These are phyloP conservation scores for Lepraria neglecta DNA, from an alignment of 495 filamentous ascomycete species.

Conservation along the genomic window DNA sequence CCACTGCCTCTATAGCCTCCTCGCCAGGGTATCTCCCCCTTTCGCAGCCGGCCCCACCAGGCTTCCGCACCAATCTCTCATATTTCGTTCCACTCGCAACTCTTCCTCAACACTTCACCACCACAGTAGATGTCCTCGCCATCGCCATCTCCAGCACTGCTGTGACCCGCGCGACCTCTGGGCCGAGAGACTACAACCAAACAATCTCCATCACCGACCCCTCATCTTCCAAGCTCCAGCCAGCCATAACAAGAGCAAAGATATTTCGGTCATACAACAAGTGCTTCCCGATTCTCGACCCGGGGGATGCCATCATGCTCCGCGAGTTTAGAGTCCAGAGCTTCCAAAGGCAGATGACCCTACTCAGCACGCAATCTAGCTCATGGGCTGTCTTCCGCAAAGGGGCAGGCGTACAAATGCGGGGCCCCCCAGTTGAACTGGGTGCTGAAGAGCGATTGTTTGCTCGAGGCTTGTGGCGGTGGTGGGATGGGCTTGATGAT, in stretches of 20 bases:
- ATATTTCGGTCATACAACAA: slow-evolving; percentile 69
- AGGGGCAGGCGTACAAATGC: slow-evolving; percentile 43
- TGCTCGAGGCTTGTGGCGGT: slow-evolving; percentile 47
- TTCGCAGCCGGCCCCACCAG: slow-evolving; percentile 32
- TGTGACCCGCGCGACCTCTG: slow-evolving; percentile 54
- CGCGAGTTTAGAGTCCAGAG: slow-evolving; percentile 62
- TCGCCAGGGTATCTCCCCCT: slow-evolving; percentile 19
- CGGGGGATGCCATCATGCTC: slow-evolving; percentile 72
- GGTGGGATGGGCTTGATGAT: slow-evolving; percentile 41
- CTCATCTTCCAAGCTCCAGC: slow-evolving; percentile 40
- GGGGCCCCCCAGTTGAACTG: slow-evolving; percentile 61
- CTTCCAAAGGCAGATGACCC: slow-evolving; percentile 40
- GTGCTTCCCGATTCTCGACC: slow-evolving; percentile 58
- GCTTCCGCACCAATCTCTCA: slow-evolving; percentile 55
- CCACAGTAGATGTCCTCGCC: slow-evolving; percentile 59
- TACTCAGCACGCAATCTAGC: slow-evolving; percentile 45
- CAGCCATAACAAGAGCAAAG: slow-evolving; percentile 43
- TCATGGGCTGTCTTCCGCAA: slow-evolving; percentile 60
- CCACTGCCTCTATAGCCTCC: slow-evolving; percentile 11
- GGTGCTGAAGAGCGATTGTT: slow-evolving; percentile 52
- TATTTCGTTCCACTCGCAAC: slow-evolving; percentile 65
- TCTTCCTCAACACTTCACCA: slow-evolving; percentile 50
- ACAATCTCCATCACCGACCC: slow-evolving; percentile 66
- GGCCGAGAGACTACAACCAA: slow-evolving; percentile 63
- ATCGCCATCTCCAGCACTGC: slow-evolving; percentile 52